Evolutionary conservation across 1,139 yeast species (phyloP).

Genomic region (Debaryomyces sp.): DNA sequence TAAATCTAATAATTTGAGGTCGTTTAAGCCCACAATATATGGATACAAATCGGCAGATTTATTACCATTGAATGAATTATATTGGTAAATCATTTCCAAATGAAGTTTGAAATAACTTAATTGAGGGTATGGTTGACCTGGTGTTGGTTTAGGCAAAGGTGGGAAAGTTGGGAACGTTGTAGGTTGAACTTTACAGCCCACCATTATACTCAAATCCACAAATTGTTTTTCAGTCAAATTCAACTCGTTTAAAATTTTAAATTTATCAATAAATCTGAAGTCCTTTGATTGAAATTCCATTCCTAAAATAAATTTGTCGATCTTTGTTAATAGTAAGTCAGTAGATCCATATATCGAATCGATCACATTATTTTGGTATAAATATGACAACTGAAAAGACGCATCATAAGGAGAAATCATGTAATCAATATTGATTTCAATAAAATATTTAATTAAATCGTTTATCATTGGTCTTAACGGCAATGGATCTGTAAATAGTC

Average conservation of each 20-base stretch:
- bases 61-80: constrained; percentile 31
- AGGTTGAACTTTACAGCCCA: constrained; percentile 81
- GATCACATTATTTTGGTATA: constrained; percentile 56
- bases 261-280: constrained; percentile 67
- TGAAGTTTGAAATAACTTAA: constrained; percentile 47
- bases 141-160: constrained; percentile 49
- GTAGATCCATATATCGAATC: constrained; percentile 87
- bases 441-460: constrained; percentile 61
- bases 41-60: constrained; percentile 34
- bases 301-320: constrained; percentile 72
- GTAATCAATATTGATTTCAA: constrained; percentile 60
- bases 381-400: constrained; percentile 77
- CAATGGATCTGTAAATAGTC: constrained; percentile 50
- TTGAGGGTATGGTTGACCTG: constrained; percentile 46
- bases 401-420: constrained; percentile 84
- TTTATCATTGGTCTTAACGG: constrained; percentile 53
- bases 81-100: constrained; percentile 46
- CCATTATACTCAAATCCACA: constrained; percentile 71
- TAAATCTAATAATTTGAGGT: constrained; percentile 38
- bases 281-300: constrained; percentile 68
- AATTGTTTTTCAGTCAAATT: constrained; percentile 65
- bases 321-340: constrained; percentile 65
- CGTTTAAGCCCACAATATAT: constrained; percentile 40
- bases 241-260: constrained; percentile 62
- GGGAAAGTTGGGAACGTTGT: constrained; percentile 60